Base-by-base conservation (phyloP, 116 monocot species). In the Phalaenopsis hybrid region DNA sequence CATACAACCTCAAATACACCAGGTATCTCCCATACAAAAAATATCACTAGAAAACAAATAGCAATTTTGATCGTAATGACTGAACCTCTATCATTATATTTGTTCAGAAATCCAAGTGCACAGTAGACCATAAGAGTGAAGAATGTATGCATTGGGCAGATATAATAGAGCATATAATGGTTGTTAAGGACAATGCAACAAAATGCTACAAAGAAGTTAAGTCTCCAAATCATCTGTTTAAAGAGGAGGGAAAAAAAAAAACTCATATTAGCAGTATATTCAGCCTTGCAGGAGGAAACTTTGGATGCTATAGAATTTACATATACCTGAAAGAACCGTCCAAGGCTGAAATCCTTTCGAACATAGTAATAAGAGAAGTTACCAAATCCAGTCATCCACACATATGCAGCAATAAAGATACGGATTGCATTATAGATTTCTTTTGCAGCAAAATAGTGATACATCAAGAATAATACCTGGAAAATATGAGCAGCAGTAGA, bases 331-430 rank as follows among this genome's bases (percentile, higher is more conserved):
- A 87, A 85, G 82, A 96, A 96, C 68, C 96, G 86, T 34, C 85
- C 80, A 44, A 96, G 48, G 52, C 93, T 93, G 92, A 96, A 96
- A 84, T 96, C 96, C 81, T 96, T 96, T 63, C 89, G 80, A 5
- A 93, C 75, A 79, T 96, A 96, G 74, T 96, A 96, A 79, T 96
- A 96, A 34, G 96, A 96, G 89, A 96, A 96, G 81, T 96, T 96
- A 21, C 96, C 96, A 90, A 96, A 96, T 45, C 96, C 96, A 81
- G 96, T 96, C 96, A 96, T 96, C 96, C 93, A 96, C 12, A 96
- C 96, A 85, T 96, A 96, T 78, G 90, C 86, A 84, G 96, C 93
- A 84, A 96, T 96, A 78, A 96, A 96, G 20, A 96, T 74, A 81
- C 96, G 93, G 57, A 96, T 92, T 74, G 96, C 93, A 86, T 96